phyloP scores from a whole-genome alignment of 2,329 filamentous ascomycete genomes.

The Trichoderma citrinoviride region DNA sequence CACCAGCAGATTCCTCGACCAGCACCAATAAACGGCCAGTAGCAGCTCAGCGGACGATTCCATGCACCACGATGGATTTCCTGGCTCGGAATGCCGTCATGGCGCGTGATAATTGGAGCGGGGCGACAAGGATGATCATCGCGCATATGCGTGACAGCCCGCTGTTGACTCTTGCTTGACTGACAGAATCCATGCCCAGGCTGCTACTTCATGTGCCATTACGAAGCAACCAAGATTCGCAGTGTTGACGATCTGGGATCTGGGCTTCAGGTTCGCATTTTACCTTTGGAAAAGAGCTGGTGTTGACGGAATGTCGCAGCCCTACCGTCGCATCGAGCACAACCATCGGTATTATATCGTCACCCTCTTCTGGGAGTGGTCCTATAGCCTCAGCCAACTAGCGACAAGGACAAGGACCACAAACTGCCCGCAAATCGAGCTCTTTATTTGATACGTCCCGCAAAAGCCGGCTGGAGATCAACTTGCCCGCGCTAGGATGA shows the following conservation, averaged over 20 bases:
- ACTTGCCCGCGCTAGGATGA: conserved; percentile 7
- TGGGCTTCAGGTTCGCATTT: background rate
- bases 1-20: background rate
- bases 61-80: background rate
- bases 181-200: background rate
- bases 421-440: background rate
- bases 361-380: background rate
- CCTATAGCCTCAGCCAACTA: background rate
- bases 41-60: background rate
- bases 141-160: conserved; percentile 17
- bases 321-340: background rate
- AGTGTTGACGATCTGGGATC: background rate
- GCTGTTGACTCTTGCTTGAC: too few species aligned
- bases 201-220: background rate
- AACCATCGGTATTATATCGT: background rate
- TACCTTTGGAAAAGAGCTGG: too few species aligned
- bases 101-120: conserved; percentile 17
- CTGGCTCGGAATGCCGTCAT: conserved; percentile 21
- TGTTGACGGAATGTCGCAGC: conserved; percentile 9
- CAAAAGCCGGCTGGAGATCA: conserved; percentile 2
- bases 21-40: background rate
- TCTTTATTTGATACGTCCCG: background rate
- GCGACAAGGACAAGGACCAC: background rate
- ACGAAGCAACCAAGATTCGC: background rate
- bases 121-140: conserved; percentile 9